Evolutionary conservation across 169 alveolate species (phyloP).

Genomic region (Plasmodium yoelii): DNA sequence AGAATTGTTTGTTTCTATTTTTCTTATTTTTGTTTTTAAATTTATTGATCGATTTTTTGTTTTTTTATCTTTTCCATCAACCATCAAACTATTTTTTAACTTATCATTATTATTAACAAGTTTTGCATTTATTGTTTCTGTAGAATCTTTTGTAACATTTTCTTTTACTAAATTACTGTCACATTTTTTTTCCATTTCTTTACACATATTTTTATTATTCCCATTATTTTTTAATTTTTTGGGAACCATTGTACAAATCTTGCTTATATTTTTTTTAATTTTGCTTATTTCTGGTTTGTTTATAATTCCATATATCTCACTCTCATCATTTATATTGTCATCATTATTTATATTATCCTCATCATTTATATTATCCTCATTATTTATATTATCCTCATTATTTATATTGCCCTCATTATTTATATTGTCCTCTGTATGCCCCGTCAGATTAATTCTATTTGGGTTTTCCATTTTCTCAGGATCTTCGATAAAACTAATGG

Average conservation of each 20-base stretch:
- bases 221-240: slow-evolving; percentile 4
- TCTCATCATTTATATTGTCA: background rate
- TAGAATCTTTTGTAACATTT: background rate
- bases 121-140: background rate
- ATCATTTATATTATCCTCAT: background rate
- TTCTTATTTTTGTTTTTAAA: slow-evolving; percentile 17
- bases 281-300: background rate
- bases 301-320: background rate
- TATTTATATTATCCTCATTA: background rate
- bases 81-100: background rate
- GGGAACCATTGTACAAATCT: slow-evolving; percentile 5
- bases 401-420: background rate
- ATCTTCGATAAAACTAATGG: no score
- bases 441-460: background rate
- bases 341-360: background rate
- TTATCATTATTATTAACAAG: background rate
- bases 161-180: background rate
- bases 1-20: background rate
- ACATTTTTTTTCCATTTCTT: slow-evolving; percentile 8
- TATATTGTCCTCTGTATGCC: background rate
- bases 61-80: slow-evolving; percentile 11
- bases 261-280: background rate
- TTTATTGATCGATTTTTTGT: background rate
- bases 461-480: background rate
- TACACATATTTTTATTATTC: background rate